These are phyloP conservation scores for Helminthosporium solani DNA, from an alignment of 2,329 filamentous ascomycete species.

Conservation along the genomic window DNA sequence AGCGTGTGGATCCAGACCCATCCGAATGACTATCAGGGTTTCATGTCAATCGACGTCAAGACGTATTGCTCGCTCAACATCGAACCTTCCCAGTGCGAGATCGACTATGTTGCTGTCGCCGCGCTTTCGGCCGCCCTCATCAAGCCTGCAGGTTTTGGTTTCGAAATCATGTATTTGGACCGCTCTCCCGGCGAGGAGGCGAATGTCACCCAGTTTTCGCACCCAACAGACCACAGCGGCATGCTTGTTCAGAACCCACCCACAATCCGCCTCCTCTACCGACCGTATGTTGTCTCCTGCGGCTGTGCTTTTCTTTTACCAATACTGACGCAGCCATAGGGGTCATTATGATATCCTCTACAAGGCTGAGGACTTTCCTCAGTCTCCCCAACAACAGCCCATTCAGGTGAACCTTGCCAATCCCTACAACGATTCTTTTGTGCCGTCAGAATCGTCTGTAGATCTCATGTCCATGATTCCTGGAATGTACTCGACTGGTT, in stretches of 20 bases:
- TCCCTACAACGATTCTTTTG: slow-evolving; percentile 43
- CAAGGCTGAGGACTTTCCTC: slow-evolving; percentile 57
- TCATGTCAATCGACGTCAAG: slow-evolving; percentile 62
- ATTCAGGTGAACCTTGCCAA: slow-evolving; percentile 39
- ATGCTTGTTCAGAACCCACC: slow-evolving; percentile 51
- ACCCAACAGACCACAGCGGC: slow-evolving; percentile 50
- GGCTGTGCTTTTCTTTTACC: neutral
- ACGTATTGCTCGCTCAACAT: slow-evolving; percentile 70
- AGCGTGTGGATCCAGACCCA: slow-evolving; percentile 81
- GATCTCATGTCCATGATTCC: slow-evolving; percentile 46
- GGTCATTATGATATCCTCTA: slow-evolving; percentile 97
- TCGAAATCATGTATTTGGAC: slow-evolving; percentile 91
- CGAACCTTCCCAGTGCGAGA: slow-evolving; percentile 76
- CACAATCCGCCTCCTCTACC: slow-evolving; percentile 67
- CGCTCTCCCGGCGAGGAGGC: slow-evolving; percentile 75
- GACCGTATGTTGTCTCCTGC: slow-evolving; percentile 54
- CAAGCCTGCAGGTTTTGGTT: slow-evolving; percentile 72
- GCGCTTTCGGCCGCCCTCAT: slow-evolving; percentile 77
- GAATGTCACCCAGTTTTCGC: slow-evolving; percentile 66
- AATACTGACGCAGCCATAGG: slow-evolving; percentile 42
- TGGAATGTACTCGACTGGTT: slow-evolving; percentile 46
- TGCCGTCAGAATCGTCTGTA: slow-evolving; percentile 39
- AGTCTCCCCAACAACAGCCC: slow-evolving; percentile 31
- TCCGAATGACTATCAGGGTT: slow-evolving; percentile 67
- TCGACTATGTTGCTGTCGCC: slow-evolving; percentile 84